Base-by-base conservation (phyloP, 2,329 filamentous ascomycete genomes). In the Fusarium avenaceum region DNA sequence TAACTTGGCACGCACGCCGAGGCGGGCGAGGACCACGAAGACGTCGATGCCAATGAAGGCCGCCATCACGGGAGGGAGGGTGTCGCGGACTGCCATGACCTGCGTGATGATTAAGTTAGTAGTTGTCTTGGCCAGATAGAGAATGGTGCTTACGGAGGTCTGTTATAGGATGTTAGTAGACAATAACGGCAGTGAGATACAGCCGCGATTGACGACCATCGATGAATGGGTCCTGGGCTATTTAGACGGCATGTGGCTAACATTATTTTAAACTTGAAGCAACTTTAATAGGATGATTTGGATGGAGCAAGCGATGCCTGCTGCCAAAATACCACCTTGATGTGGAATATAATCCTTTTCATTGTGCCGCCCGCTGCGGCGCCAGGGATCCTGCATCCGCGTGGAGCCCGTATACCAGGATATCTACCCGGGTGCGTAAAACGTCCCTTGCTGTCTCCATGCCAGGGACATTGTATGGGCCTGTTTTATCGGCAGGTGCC, bases 1-100 rank as follows among this genome's bases (percentile, higher is more conserved):
- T 17, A 62, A 15, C 17, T 62, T 62, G 14, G 19, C 43, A 7
- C 58, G 58, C 10, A 62, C 56, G n/a, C 33, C 47, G 28, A 62
- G 32, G 20, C 58, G 58, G 0, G 55, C 58, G 10, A 62, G 55
- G 13, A 62, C 55, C n/a, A 62, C 47, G 6, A 38, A 33, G 30
- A 39, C 46, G 40, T 62, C 55, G 14, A 60, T 44, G 47, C 22
- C 58, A 26, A 62, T 60, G 19, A 62, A 62, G 28, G 46, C 55
- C 15, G 47, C 58, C 58, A 62, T 62, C 3, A 62, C 40, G 4
- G 58, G 46, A 15, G 22, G 30, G 42, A 53, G 58, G 14, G 33
- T 42, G 26, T 62, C 58, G 17, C 58, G 58, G 13, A 59, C 56
- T 32, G 55, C 28, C 58, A 62, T 62, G 4, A 5, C 28, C 30